phyloP scores from a whole-genome alignment of 2,329 filamentous ascomycete species.

The Colletotrichum limetticola region DNA sequence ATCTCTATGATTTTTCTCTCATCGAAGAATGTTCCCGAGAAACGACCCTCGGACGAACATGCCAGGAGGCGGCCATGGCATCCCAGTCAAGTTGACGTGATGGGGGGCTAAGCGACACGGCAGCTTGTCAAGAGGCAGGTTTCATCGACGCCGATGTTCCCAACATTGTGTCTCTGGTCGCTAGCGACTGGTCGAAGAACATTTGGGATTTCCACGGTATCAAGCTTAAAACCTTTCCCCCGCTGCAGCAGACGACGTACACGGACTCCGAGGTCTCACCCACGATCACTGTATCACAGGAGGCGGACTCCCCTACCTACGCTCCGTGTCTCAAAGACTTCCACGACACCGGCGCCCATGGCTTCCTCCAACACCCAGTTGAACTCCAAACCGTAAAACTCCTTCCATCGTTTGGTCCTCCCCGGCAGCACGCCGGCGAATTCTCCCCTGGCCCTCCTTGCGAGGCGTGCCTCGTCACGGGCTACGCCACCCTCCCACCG shows the following conservation, averaged over 20 bases:
- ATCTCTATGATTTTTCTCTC: not conserved
- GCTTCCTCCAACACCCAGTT: conserved; percentile 79
- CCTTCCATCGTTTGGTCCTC: conserved; percentile 75
- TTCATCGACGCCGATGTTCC: conserved; percentile 1
- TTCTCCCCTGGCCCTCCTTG: conserved; percentile 65
- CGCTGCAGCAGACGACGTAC: not conserved
- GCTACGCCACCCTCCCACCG: conserved; percentile 77
- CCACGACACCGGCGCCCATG: conserved; percentile 75
- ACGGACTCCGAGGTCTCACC: conserved; percentile 2
- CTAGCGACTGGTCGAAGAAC: not conserved
- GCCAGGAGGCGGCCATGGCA: conserved; percentile 3
- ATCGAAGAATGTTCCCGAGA: not conserved
- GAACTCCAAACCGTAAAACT: conserved; percentile 76
- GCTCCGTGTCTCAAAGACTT: conserved; percentile 79
- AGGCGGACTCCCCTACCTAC: conserved; percentile 74
- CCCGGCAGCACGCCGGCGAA: conserved; percentile 68
- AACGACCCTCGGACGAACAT: conserved; percentile 4
- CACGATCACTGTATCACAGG: conserved; percentile 42
- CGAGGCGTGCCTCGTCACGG: conserved; percentile 54
- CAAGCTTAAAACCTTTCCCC: not conserved
- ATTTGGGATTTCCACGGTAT: conserved; percentile 1
- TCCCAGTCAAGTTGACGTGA: not conserved
- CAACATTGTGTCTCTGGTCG: not conserved
- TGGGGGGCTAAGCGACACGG: conserved; percentile 1
- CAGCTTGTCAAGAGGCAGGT: not conserved